Evolutionary conservation across 179 eudicot genomes (phyloP).

Genomic region (Silene coronaria): DNA sequence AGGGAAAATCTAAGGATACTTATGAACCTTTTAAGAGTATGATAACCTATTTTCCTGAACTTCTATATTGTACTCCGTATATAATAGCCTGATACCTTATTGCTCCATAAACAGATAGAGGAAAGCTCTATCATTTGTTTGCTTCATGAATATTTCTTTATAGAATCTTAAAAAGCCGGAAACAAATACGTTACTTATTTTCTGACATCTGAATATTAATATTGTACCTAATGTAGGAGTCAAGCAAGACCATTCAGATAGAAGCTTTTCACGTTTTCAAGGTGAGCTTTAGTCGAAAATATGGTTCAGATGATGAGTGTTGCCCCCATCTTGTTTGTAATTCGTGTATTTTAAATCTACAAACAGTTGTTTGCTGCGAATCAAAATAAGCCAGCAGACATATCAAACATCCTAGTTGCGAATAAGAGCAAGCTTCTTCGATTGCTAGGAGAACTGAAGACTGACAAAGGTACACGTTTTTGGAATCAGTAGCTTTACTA

Average conservation of each 20-base stretch:
- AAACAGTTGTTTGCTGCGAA: slow-evolving; percentile 87
- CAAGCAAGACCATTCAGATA: slow-evolving; percentile 90
- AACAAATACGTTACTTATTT: not conserved
- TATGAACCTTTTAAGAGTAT: slow-evolving; percentile 92
- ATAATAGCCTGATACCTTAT: not conserved
- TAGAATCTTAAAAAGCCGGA: not conserved
- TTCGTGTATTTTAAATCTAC: not conserved
- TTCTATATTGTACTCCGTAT: too few relatives aligned
- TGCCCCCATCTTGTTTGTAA: not conserved
- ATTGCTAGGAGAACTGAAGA: slow-evolving; percentile 76
- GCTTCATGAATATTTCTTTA: not conserved
- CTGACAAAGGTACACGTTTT: slow-evolving; percentile 67
- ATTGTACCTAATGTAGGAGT: slow-evolving; percentile 41
- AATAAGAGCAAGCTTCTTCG: slow-evolving; percentile 91
- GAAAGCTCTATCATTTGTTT: not conserved
- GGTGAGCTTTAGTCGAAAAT: slow-evolving; percentile 34
- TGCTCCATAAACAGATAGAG: not conserved
- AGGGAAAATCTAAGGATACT: slow-evolving; percentile 86
- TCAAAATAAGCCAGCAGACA: slow-evolving; percentile 80
- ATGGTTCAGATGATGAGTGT: not conserved
- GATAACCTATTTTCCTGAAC: not conserved
- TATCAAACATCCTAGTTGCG: slow-evolving; percentile 64
- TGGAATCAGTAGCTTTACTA: not conserved
- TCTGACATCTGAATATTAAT: not conserved
- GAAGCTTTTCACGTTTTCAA: slow-evolving; percentile 96